These are phyloP conservation scores for Ziziphus jujuba DNA, from an alignment of 306 rosid genomes.

Conservation along the genomic window DNA sequence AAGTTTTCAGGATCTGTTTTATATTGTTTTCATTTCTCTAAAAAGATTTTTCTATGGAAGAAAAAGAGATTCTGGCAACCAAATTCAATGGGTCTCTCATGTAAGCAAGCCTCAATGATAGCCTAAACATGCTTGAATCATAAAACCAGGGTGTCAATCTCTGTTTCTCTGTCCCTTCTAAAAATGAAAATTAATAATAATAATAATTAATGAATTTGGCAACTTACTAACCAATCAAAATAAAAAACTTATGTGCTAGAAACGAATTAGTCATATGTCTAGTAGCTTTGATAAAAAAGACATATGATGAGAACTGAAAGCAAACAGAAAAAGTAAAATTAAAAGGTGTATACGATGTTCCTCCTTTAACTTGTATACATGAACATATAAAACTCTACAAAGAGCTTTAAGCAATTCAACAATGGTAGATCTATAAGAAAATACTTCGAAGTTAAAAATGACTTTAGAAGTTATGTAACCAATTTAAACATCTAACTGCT, in stretches of 20 bases:
- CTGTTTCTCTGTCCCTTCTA: constrained; percentile 14
- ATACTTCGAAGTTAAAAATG: constrained; percentile 14
- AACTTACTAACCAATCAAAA: constrained; percentile 12
- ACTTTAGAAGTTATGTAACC: background rate
- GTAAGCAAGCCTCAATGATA: background rate
- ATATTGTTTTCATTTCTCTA: background rate
- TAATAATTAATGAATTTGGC: constrained; percentile 22
- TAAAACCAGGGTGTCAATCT: constrained; percentile 32
- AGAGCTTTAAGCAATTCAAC: background rate
- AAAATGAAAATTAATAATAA: background rate
- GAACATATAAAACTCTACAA: constrained; percentile 18
- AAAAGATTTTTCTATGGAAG: background rate
- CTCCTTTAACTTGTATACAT: constrained; percentile 20
- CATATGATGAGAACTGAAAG: background rate
- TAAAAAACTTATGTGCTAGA: constrained; percentile 11
- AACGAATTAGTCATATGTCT: background rate
- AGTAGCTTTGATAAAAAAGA: too few relatives aligned
- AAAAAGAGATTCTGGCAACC: background rate
- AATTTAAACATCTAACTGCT: constrained; percentile 50
- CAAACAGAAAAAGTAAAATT: constrained; percentile 19
- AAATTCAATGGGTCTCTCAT: background rate
- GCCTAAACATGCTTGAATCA: constrained; percentile 20
- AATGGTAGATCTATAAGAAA: background rate
- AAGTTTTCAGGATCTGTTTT: background rate
- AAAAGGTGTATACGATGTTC: constrained; percentile 23